phyloP scores from a whole-genome alignment of 371 early-diverging fungal genomes.

The Mucor irregularis region DNA sequence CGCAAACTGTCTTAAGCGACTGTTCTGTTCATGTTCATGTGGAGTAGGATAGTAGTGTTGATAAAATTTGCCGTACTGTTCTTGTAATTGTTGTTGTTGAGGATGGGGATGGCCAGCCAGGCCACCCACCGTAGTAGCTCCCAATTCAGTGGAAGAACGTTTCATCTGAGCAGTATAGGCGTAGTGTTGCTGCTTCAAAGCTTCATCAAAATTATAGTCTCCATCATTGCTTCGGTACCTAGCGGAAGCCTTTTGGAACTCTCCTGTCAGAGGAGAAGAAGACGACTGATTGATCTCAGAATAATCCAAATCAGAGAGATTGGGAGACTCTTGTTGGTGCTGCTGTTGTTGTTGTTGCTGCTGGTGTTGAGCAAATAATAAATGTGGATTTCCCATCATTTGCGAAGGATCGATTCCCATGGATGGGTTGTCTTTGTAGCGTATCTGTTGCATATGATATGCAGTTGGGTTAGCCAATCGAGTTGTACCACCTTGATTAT shows the following conservation, averaged over 20 bases:
- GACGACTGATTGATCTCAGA: slow-evolving; percentile 12
- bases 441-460: slow-evolving; percentile 20
- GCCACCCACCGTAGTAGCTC: slow-evolving; percentile 5
- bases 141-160: slow-evolving; percentile 21
- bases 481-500: not conserved
- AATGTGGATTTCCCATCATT: slow-evolving; percentile 9
- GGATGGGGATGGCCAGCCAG: not conserved
- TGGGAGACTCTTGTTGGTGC: slow-evolving; percentile 14
- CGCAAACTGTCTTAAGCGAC: slow-evolving; percentile 10
- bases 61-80: not conserved
- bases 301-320: slow-evolving; percentile 21
- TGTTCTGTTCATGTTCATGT: not conserved
- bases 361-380: slow-evolving; percentile 7
- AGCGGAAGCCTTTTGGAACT: slow-evolving; percentile 8
- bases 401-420: slow-evolving; percentile 13
- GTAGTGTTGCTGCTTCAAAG: slow-evolving; percentile 6
- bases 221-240: not conserved
- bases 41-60: slow-evolving; percentile 3
- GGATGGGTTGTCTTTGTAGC: slow-evolving; percentile 6
- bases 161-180: slow-evolving; percentile 21
- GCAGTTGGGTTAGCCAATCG: slow-evolving; percentile 14
- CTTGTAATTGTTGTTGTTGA: not conserved
- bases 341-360: slow-evolving; percentile 9
- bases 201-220: slow-evolving; percentile 11
- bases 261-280: slow-evolving; percentile 11